phyloP scores from a whole-genome alignment of 2,329 filamentous ascomycete genomes.

The Sclerotinia borealis region DNA sequence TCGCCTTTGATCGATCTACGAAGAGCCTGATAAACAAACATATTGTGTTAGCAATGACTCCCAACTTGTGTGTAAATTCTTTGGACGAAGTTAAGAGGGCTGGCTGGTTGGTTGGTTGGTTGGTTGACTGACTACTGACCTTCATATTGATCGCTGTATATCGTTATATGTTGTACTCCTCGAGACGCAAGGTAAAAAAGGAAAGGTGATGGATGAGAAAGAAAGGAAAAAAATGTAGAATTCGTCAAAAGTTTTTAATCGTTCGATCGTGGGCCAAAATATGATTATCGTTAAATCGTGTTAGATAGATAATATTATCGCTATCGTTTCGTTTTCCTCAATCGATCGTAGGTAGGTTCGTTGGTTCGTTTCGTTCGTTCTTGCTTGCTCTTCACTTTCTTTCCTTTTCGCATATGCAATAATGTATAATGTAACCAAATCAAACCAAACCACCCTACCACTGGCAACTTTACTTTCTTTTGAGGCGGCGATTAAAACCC shows the following conservation, averaged over 20 bases:
- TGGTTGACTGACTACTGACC: no score
- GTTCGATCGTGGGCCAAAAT: background rate
- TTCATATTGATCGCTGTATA: constrained; percentile 28
- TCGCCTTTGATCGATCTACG: constrained; percentile 66
- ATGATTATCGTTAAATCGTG: constrained; percentile 4
- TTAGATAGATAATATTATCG: background rate
- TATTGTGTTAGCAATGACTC: constrained; percentile 21
- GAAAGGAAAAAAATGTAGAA: constrained; percentile 5
- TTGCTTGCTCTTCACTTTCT: constrained; percentile 1
- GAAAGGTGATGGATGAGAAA: constrained; percentile 13
- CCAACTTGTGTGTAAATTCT: background rate
- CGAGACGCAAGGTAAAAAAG: constrained; percentile 15
- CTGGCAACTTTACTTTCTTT: constrained; percentile 1
- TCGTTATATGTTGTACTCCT: constrained; percentile 18
- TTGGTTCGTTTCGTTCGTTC: no score
- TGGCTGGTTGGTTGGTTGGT: background rate
- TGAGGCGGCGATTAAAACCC: constrained; percentile 1
- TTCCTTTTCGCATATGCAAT: no score
- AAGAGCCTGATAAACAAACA: constrained; percentile 43
- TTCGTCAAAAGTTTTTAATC: background rate
- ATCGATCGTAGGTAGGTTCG: no score
- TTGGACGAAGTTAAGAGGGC: background rate
- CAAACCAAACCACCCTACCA: background rate
- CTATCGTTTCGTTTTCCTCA: no score
- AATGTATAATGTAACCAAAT: no score